phyloP scores from a whole-genome alignment of 768 basidiomycete genomes.

The Tulasnella sp. region DNA sequence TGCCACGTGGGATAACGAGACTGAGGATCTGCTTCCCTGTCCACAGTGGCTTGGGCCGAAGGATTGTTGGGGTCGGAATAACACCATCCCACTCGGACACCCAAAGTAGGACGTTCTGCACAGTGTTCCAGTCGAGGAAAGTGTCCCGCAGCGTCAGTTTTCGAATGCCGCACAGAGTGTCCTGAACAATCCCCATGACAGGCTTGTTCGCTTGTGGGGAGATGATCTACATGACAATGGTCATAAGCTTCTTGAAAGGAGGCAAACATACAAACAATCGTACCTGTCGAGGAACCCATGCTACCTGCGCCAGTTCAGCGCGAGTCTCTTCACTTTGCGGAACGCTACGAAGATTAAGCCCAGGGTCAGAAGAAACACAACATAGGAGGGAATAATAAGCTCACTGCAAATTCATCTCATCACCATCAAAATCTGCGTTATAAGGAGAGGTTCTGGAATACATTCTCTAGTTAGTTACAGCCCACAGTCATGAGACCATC shows the following conservation, averaged over 20 bases:
- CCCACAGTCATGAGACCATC: not conserved
- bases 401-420: constrained; percentile 99
- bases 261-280: constrained; percentile 18
- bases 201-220: constrained; percentile 99
- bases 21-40: constrained; percentile 94
- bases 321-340: constrained; percentile 98
- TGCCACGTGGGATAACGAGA: constrained; percentile 85
- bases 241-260: not conserved
- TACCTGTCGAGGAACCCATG: constrained; percentile 96
- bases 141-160: constrained; percentile 94
- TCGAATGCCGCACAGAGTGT: constrained; percentile 93
- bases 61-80: constrained; percentile 83
- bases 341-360: constrained; percentile 41
- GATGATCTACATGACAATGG: constrained; percentile 58
- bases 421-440: constrained; percentile 99
- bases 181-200: constrained; percentile 99
- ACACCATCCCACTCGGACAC: constrained; percentile 94
- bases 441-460: constrained; percentile 76
- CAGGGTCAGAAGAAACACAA: not conserved
- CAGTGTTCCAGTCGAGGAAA: constrained; percentile 90
- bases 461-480: constrained; percentile 3
- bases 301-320: constrained; percentile 94
- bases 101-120: constrained; percentile 97
- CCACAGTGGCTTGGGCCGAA: constrained; percentile 97
- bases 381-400: constrained; percentile 27